Evolutionary conservation across 177 flowering plant genomes (phyloP).

Genomic region (Vitis hybrid): DNA sequence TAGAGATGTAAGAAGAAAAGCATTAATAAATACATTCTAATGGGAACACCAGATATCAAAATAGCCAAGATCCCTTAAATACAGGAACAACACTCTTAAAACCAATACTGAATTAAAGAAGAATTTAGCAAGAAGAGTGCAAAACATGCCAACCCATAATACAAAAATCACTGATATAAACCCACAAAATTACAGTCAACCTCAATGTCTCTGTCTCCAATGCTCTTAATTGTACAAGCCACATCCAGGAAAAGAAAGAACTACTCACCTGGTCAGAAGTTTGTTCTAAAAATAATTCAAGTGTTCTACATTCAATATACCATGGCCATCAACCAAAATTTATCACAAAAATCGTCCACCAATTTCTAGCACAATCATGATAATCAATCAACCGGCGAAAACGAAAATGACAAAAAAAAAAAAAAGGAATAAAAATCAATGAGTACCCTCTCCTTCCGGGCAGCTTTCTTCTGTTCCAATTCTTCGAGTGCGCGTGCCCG

Average conservation of each 20-base stretch:
- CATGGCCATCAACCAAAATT: no score
- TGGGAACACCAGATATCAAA: no score
- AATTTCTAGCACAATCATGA: no score
- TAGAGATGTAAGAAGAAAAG: no score
- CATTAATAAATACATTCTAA: no score
- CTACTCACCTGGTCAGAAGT: background rate
- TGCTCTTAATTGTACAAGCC: background rate
- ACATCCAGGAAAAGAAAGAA: background rate
- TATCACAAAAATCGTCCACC: no score
- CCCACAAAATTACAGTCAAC: background rate
- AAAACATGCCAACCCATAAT: no score
- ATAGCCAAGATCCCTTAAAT: no score
- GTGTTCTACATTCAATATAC: no score
- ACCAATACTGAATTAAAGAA: no score
- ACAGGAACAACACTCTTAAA: no score
- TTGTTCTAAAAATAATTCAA: background rate
- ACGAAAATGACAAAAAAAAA: background rate
- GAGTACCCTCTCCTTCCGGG: constrained; percentile 86
- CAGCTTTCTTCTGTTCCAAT: constrained; percentile 85
- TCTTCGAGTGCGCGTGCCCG: constrained; percentile 81
- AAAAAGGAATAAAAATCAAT: background rate
- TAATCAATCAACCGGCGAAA: background rate
- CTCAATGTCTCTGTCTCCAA: background rate
- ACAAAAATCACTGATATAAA: background rate
- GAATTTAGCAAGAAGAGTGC: no score